phyloP scores from a whole-genome alignment of 805 yeast genomes.

The Metschnikowia vanudenii region DNA sequence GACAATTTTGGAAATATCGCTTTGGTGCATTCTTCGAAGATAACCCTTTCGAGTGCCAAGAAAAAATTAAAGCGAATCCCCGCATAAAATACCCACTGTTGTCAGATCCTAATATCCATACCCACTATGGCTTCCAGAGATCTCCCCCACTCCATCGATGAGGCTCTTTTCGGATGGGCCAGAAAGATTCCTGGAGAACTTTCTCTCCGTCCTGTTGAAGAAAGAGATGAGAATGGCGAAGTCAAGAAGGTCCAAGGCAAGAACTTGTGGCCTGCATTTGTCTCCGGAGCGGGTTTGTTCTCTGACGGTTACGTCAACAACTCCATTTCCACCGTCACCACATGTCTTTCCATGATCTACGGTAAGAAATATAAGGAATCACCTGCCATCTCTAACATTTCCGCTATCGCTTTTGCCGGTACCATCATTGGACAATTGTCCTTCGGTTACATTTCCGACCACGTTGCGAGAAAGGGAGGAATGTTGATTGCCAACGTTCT shows the following conservation, averaged over 20 bases:
- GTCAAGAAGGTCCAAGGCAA: slow-evolving; percentile 22
- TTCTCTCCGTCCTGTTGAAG: slow-evolving; percentile 7
- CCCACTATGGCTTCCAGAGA: slow-evolving; percentile 21
- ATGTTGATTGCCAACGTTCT: slow-evolving; percentile 78
- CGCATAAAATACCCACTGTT: too few species aligned
- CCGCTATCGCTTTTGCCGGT: slow-evolving; percentile 89
- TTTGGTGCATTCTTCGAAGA: too few species aligned
- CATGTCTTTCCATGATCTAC: slow-evolving; percentile 66
- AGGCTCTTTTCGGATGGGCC: slow-evolving; percentile 16
- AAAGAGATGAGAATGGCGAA: slow-evolving; percentile 16
- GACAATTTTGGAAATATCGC: too few species aligned
- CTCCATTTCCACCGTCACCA: slow-evolving; percentile 73
- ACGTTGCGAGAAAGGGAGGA: slow-evolving; percentile 75
- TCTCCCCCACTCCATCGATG: slow-evolving; percentile 18
- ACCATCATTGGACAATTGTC: slow-evolving; percentile 81
- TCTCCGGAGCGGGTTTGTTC: slow-evolving; percentile 87
- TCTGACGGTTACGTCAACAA: slow-evolving; percentile 92
- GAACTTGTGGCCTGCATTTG: slow-evolving; percentile 31
- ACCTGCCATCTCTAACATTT: slow-evolving; percentile 71
- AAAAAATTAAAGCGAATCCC: too few species aligned
- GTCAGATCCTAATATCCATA: too few species aligned
- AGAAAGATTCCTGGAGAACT: slow-evolving; percentile 15
- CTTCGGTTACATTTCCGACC: slow-evolving; percentile 81
- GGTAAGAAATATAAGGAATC: slow-evolving; percentile 61
- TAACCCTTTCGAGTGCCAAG: too few species aligned